A percentile compares a stretch with the other conserved stretches of the same genome.
phyloP scores from a whole-genome alignment of 1,139 yeast species.

The Debaryomyces robertsiae region DNA sequence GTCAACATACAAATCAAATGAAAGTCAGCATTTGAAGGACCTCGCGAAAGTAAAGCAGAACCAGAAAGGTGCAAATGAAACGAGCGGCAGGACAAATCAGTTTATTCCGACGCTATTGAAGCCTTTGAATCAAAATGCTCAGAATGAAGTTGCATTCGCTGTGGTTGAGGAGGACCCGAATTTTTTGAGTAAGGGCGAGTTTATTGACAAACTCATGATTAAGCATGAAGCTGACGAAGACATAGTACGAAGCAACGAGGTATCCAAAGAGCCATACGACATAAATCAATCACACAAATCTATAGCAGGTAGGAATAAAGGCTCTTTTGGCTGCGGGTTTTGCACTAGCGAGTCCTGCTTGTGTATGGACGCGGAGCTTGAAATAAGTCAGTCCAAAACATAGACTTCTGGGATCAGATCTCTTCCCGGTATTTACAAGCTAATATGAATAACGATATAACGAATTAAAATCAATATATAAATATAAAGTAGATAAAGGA shows the following conservation, averaged over 20 bases:
- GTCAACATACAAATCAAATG: constrained; percentile 26
- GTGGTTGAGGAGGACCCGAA: constrained; percentile 11
- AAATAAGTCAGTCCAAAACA: constrained; percentile 13
- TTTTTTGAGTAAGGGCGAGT: constrained; percentile 8
- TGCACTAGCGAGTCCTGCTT: constrained; percentile 46
- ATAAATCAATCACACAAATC: neutral
- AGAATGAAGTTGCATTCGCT: constrained; percentile 3
- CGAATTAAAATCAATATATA: constrained; percentile 8
- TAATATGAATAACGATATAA: constrained; percentile 6
- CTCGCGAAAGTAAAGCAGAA: constrained; percentile 15
- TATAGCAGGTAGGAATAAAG: constrained; percentile 13
- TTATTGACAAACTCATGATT: constrained; percentile 16
- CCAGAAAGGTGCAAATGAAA: constrained; percentile 1
- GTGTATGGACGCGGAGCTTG: constrained; percentile 38
- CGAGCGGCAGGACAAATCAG: constrained; percentile 5
- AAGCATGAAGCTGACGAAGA: constrained; percentile 11
- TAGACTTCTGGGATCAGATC: neutral
- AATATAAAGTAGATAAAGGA: constrained; percentile 6
- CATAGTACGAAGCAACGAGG: constrained; percentile 10
- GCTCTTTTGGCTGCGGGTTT: constrained; percentile 40
- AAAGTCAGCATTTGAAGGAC: constrained; percentile 20
- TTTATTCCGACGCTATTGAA: constrained; percentile 25
- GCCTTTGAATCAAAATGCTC: constrained; percentile 19
- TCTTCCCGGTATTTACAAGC: neutral
- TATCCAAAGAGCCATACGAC: constrained; percentile 5